A percentile compares a stretch with the other conserved stretches of the same genome.
These are phyloP conservation scores for Porphyrellus cyaneotinctus DNA, from an alignment of 768 basidiomycete species.

Conservation along the genomic window DNA sequence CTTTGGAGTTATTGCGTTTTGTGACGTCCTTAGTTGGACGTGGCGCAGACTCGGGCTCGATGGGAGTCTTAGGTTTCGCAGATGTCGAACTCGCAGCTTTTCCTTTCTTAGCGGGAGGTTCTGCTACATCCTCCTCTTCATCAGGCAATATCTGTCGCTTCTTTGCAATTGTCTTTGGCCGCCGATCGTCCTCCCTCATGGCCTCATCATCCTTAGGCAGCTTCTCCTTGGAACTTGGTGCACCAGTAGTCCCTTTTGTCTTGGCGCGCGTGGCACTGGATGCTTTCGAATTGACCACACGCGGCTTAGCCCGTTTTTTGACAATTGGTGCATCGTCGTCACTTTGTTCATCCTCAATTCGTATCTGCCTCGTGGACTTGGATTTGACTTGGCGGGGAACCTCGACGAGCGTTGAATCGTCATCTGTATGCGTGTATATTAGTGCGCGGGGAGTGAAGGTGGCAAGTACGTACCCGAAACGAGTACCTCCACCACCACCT, in stretches of 20 bases:
- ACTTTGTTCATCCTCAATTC: not conserved
- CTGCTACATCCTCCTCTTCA: not conserved
- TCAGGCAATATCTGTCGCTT: constrained; percentile 5
- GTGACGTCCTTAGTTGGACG: not conserved
- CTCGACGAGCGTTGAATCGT: constrained; percentile 27
- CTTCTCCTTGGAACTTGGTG: not conserved
- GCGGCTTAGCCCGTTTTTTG: not conserved
- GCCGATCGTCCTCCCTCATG: not conserved
- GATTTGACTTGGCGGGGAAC: constrained; percentile 12
- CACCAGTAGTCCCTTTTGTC: not conserved
- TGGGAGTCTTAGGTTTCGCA: not conserved
- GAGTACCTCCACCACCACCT: constrained; percentile 4
- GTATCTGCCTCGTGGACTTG: not conserved
- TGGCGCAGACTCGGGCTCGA: not conserved
- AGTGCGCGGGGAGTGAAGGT: not conserved
- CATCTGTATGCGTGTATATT: constrained; percentile 17
- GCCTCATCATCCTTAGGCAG: not conserved
- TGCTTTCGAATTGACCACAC: not conserved
- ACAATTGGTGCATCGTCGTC: constrained; percentile 1
- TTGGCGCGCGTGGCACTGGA: not conserved
- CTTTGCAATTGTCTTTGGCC: not conserved
- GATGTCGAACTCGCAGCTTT: constrained; percentile 1
- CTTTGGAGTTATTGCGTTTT: not conserved
- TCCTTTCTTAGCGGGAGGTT: constrained; percentile 16
- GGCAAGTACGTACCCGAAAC: constrained; percentile 13